A percentile compares a stretch with the other conserved stretches of the same genome.
Conservation (phyloP, 1,139 yeast species). For the Saccharomycopsis phalli region DNA sequence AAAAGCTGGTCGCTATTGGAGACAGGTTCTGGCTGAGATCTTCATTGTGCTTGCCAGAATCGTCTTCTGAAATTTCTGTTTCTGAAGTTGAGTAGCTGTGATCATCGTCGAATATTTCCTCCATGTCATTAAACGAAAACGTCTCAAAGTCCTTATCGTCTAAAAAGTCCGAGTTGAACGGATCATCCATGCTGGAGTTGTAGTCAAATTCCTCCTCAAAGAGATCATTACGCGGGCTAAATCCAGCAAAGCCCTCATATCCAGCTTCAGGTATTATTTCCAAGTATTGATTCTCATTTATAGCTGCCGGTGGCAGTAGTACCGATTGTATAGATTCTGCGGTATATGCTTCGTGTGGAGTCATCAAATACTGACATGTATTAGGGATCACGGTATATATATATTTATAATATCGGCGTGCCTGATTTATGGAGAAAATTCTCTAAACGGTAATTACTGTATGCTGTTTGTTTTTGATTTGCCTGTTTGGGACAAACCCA, state of each 20-base stretch:
- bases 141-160: conserved; percentile 20
- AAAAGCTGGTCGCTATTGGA: not conserved
- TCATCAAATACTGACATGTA: too few species aligned
- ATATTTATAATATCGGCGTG: too few species aligned
- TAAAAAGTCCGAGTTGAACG: conserved; percentile 18
- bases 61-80: conserved; percentile 19
- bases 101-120: conserved; percentile 15
- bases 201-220: conserved; percentile 3
- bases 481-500: too few species aligned
- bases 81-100: conserved; percentile 15
- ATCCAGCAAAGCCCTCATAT: conserved; percentile 10
- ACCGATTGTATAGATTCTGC: too few species aligned
- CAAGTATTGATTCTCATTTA: too few species aligned
- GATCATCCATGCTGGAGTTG: conserved; percentile 9
- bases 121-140: conserved; percentile 19
- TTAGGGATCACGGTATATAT: too few species aligned
- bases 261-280: too few species aligned
- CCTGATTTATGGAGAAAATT: too few species aligned
- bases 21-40: not conserved
- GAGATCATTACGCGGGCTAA: conserved; percentile 13
- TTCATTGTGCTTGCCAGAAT: not conserved
- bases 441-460: too few species aligned
- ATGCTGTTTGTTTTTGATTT: too few species aligned
- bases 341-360: too few species aligned
- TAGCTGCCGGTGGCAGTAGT: too few species aligned